Evolutionary conservation across 208 protist species (phyloP), one percentile per base, ranked within the genome.

Genomic region (Leishmania major): DNA sequence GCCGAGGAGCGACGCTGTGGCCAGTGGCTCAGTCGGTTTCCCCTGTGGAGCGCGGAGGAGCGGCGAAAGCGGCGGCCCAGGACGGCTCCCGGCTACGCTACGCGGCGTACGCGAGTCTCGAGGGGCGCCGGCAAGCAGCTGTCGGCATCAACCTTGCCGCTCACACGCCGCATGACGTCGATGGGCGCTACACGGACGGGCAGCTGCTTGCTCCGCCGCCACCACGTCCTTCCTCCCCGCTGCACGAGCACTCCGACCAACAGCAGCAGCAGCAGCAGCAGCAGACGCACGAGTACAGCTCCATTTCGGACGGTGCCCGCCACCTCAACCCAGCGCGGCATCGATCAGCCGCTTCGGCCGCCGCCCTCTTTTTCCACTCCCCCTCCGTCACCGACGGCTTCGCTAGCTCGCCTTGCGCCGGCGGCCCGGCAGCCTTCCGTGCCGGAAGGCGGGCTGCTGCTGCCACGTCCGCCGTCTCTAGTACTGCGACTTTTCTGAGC

Each of bases 291-390:
- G 66, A 64, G 62, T 75, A 31, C 62, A 72, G 77, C 75, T 86
- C 83, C 35, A 86, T 86, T 59, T 86, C 83, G 0, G 83, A 86
- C 35, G 83, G 83, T 40, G 83, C 83, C 13, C 47, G 79, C 15
- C 73, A 80, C 35, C 83, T 86, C 13, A 86, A 82, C 75, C 59
- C 74, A 7, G 83, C 82, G 66, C 78, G 62, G 7, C 78, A 86
- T 53, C 78, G 83, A 31, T 74, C 78, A 22, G 83, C 83, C 3
- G 83, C 78, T 10, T 80, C 83, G 8, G 78, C 83, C 37, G 60
- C 74, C 8, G 78, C 73, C 8, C 35, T 79, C 60, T 80, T 81
- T 25, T 79, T 83, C 49, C 55, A 57, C 74, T 60, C 78, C 37
- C 77, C 77, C 51, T 69, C 31, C 15, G 51, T 28, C 45, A 55